Evolutionary conservation across 306 rosid species (phyloP).

Genomic region (Hippophae gyantsensis): DNA sequence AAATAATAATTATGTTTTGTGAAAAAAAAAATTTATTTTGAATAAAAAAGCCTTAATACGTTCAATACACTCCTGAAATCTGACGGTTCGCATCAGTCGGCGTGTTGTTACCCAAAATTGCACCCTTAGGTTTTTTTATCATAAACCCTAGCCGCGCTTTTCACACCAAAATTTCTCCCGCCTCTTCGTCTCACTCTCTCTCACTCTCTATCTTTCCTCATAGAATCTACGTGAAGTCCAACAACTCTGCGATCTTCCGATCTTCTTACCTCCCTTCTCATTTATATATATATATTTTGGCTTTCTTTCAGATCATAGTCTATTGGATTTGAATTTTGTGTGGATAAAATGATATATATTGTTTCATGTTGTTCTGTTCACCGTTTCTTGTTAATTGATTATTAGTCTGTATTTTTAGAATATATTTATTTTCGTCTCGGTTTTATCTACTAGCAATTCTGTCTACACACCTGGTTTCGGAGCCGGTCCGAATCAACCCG

Average conservation of each 20-base stretch:
- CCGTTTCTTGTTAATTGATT: too few relatives aligned
- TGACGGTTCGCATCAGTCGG: conserved; percentile 33
- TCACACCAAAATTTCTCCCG: neutral
- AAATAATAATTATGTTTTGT: too few relatives aligned
- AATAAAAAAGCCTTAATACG: too few relatives aligned
- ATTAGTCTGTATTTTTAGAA: too few relatives aligned
- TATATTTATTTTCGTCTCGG: too few relatives aligned
- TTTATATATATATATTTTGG: neutral
- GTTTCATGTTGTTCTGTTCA: neutral
- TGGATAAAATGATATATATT: neutral
- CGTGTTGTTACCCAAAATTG: conserved; percentile 22
- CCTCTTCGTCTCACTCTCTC: conserved; percentile 5
- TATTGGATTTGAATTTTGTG: neutral
- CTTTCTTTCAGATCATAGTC: conserved; percentile 22
- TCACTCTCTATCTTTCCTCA: conserved; percentile 1
- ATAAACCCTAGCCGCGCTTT: conserved; percentile 83
- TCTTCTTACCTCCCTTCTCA: neutral
- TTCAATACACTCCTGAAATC: conserved; percentile 17
- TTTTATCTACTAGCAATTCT: too few relatives aligned
- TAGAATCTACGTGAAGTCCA: neutral
- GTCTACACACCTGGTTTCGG: too few relatives aligned
- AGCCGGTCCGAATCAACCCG: too few relatives aligned
- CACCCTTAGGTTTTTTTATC: conserved; percentile 37
- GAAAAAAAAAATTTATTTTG: too few relatives aligned
- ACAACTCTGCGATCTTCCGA: conserved; percentile 13